These are phyloP conservation scores for Ustilago nuda DNA, from an alignment of 1,284 basidiomycete species.

Conservation along the genomic window DNA sequence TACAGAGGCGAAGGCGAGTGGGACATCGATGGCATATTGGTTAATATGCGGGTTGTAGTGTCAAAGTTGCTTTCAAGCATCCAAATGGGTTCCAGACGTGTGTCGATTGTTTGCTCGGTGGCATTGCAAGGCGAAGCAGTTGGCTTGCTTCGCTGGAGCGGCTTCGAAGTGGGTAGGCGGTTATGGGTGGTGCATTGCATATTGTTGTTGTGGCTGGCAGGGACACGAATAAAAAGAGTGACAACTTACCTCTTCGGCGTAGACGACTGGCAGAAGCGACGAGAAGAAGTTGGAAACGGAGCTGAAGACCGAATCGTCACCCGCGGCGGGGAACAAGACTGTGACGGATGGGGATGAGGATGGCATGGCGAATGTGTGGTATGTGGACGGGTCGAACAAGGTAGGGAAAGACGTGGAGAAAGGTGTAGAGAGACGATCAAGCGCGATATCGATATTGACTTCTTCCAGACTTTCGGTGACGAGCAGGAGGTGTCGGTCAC, in stretches of 20 bases:
- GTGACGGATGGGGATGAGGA: conserved; percentile 51
- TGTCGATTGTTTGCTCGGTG: background rate
- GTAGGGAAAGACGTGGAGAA: conserved; percentile 11
- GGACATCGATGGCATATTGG: no score
- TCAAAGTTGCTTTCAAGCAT: background rate
- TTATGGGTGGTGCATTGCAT: background rate
- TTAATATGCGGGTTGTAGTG: no score
- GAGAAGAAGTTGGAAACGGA: conserved; percentile 56
- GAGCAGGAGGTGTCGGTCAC: conserved; percentile 12
- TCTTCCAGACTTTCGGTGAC: conserved; percentile 10
- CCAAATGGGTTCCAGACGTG: background rate
- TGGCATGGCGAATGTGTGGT: conserved; percentile 38
- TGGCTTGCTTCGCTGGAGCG: background rate
- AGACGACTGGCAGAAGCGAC: conserved; percentile 53
- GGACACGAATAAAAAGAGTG: background rate
- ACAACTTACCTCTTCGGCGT: conserved; percentile 60
- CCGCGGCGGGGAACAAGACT: conserved; percentile 35
- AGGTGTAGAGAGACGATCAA: conserved; percentile 1
- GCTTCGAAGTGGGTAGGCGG: background rate
- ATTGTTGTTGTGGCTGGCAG: conserved; percentile 1
- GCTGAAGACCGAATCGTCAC: conserved; percentile 51
- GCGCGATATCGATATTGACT: conserved; percentile 1
- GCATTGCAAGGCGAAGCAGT: background rate
- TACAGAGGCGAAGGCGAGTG: background rate
- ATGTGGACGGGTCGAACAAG: conserved; percentile 16